Base-by-base conservation (phyloP, 1,284 basidiomycete genomes). In the Cryptococcus sp. region DNA sequence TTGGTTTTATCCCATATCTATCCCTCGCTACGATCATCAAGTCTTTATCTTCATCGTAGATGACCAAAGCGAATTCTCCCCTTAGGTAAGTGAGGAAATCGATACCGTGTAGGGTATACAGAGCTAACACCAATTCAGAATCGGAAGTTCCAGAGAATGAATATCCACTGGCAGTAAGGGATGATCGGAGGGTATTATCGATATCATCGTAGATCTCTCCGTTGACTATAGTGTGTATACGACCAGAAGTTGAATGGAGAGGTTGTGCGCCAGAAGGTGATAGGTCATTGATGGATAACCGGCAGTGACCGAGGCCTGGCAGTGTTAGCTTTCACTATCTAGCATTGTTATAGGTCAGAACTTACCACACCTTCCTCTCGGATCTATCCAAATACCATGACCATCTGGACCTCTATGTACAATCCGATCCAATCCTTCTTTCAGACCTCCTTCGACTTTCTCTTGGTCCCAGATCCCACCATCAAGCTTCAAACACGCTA, bases 1-100 rank as follows among this genome's bases (percentile, higher is more conserved):
- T 65, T 15, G 77, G 78, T 57, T 77, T 79, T 64, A 79, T 75
- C 41, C 77, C 77, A 59, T 76, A 78, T 32, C 77, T 66, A 64
- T 79, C 77, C 46, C 77, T 57, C 13, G 76, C 77, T 8, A 74
- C 75, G 41, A 78, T 62, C 47, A 78, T 65, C 15, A 68, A 61
- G 56, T 65, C 62, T 5, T 69, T 68, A 4, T 61, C 56, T 15
- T 65, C 63, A 44, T 79, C 77, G 53, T 76, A 69, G 10, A 79
- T 59, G 53, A 74, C 63, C 46, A 79, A 71, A 34, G 70, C 66
- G 61, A 76, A 79, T 67, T 78, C 78, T 37, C 77, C 77, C 42
- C 77, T 71, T 32, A 79, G 71, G 62, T 74, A 64, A 46, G 63
- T 61, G 45, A 78, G 66, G 58, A 78, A 76, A 42, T 73, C 70